Percentiles rank a stretch among this genome's conserved stretches.
Conservation (phyloP, 2,329 filamentous ascomycete genomes). For the Apiospora kogelbergensis region DNA sequence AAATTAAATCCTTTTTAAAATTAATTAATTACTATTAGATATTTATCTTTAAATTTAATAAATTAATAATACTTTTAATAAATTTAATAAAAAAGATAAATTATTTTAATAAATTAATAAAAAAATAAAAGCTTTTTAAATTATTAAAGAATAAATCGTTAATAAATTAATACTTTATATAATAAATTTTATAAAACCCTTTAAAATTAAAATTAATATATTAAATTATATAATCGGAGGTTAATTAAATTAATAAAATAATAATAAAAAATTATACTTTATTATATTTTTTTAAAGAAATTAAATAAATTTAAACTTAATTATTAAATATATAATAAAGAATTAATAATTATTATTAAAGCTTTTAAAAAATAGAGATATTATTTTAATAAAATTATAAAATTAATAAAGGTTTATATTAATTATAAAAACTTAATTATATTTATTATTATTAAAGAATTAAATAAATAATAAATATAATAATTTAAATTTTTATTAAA, state of each 20-base stretch:
- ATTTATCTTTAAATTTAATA: constrained; percentile 27
- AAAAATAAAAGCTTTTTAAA: no score
- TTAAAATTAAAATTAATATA: constrained; percentile 15
- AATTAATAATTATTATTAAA: constrained; percentile 32
- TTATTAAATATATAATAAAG: no score
- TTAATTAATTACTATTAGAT: constrained; percentile 33
- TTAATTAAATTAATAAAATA: constrained; percentile 8
- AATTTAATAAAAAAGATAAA: constrained; percentile 19
- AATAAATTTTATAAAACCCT: no score
- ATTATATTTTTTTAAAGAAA: constrained; percentile 21
- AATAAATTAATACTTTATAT: constrained; percentile 8
- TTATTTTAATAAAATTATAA: constrained; percentile 17
- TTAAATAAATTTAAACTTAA: constrained; percentile 22
- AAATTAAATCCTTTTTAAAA: constrained; percentile 27
- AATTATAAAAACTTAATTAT: no score
- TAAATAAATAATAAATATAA: no score
- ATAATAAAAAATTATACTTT: constrained; percentile 14
- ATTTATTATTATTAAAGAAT: no score
- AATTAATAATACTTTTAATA: constrained; percentile 17
- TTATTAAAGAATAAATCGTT: no score
- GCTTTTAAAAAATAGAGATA: constrained; percentile 22
- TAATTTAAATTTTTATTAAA: no score
- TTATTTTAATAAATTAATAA: no score
- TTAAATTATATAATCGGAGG: constrained; percentile 14
- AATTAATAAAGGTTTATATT: constrained; percentile 15